Base-by-base conservation (phyloP, 805 yeast species). In the Pichia heedii region DNA sequence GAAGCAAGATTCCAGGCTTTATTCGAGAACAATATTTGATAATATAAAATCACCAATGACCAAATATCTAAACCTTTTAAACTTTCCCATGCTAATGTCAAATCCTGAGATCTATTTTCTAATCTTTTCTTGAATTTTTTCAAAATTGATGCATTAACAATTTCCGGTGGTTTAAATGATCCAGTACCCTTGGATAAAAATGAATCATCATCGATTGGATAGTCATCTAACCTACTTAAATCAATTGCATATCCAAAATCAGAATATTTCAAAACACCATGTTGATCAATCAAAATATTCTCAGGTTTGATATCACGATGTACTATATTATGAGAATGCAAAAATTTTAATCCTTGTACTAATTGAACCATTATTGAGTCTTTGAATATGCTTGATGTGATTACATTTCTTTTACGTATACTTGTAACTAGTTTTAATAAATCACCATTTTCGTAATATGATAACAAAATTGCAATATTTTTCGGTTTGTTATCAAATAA, bases 271-370 rank as follows among this genome's bases (percentile, higher is more conserved):
- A 75, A 57, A 12, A 56, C 56, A 3, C 81, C 81, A 13, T 58
- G 50, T 10, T 52, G 54, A 50, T 69, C 76, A 36, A 75, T 66
- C 20, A 76, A 54, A 36, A 70, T 63, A 54, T 76, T 76, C 46
- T 75, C 80, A 2, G 80, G 79, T 50, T 75, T 75, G 37, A 75
- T 56, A 49, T 75, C 81, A 21, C 79, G 50, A 51, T 75, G 81
- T 9, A 63, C 71, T 4, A 76, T 66, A 13, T 60, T 55, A 15
- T 62, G 56, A 8, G 56, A 47, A 52, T 76, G 81, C 18, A 76
- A 54, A 43, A 55, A 70, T 39, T 65, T 60, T 20, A 74, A 74
- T 0, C 70, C 77, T 36, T 61, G 58, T 16, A 69, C 79, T 30
- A 83, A 74, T 56, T 83, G 65, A n/a, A 66, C 58, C 56, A 74